phyloP scores from a whole-genome alignment of 2,329 filamentous ascomycete genomes.

The Diplodia scrobiculata region DNA sequence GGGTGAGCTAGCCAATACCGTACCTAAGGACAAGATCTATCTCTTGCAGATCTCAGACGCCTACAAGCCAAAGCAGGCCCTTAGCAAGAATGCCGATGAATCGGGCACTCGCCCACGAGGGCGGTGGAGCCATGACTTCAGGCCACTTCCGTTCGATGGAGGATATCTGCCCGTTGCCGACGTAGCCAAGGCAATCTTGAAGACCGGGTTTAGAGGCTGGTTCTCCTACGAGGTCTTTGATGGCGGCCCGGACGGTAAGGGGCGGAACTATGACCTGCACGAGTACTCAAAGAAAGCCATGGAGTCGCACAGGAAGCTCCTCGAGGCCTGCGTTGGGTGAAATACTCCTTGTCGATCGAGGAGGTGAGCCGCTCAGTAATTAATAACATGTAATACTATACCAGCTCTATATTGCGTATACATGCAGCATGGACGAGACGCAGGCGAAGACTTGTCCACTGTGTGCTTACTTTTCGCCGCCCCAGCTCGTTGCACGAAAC shows the following conservation, averaged over 20 bases:
- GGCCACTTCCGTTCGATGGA: conserved; percentile 69
- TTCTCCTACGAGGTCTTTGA: conserved; percentile 73
- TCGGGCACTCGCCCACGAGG: conserved; percentile 62
- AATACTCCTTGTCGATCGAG: neutral
- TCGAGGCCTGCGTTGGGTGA: conserved; percentile 34
- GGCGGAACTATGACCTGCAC: conserved; percentile 54
- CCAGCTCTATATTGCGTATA: too few species aligned
- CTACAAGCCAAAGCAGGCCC: conserved; percentile 62
- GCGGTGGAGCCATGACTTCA: conserved; percentile 70
- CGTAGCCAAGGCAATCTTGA: conserved; percentile 65
- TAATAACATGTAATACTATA: too few species aligned
- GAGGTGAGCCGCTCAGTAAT: too few species aligned
- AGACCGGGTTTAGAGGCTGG: conserved; percentile 68
- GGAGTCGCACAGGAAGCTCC: conserved; percentile 49
- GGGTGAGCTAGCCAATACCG: conserved; percentile 56
- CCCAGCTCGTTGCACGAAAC: neutral
- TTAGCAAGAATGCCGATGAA: conserved; percentile 55
- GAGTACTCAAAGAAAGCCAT: conserved; percentile 57
- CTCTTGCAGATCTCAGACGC: conserved; percentile 75
- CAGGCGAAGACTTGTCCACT: too few species aligned
- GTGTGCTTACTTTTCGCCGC: too few species aligned
- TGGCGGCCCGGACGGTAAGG: conserved; percentile 57
- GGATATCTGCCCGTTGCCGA: conserved; percentile 70
- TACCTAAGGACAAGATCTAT: conserved; percentile 72
- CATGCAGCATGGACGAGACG: too few species aligned